Evolutionary conservation across 192 early-diverging fungal species (phyloP).

Genomic region (Coemansia reversa): DNA sequence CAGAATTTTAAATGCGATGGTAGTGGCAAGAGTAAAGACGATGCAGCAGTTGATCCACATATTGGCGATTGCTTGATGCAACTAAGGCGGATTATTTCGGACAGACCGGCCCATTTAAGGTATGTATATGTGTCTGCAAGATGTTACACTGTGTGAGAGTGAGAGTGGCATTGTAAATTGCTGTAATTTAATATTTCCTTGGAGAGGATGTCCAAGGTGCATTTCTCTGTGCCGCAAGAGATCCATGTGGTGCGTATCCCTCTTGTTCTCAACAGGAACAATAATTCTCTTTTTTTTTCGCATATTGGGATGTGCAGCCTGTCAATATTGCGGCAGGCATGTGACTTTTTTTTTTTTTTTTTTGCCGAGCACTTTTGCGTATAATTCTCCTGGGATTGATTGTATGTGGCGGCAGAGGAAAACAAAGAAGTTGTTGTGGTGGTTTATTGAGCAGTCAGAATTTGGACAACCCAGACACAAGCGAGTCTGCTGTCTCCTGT

Average conservation of each 20-base stretch:
- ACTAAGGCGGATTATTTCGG: conserved; percentile 15
- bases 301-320: conserved; percentile 2
- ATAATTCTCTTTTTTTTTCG: not conserved
- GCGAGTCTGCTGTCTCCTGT: too few relatives aligned
- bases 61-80: conserved; percentile 12
- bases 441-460: too few relatives aligned
- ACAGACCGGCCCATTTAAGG: conserved; percentile 5
- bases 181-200: not conserved
- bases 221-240: not conserved
- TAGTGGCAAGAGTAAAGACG: not conserved
- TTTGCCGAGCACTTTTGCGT: conserved; percentile 3
- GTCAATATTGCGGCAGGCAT: conserved; percentile 13
- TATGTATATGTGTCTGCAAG: conserved; percentile 4
- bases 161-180: not conserved
- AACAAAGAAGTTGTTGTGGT: too few relatives aligned
- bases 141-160: not conserved
- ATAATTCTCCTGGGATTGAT: too few relatives aligned
- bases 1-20: conserved; percentile 1
- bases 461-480: too few relatives aligned
- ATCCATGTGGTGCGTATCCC: not conserved
- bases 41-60: not conserved
- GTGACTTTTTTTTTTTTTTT: not conserved
- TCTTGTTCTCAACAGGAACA: not conserved
- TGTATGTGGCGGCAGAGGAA: too few relatives aligned
- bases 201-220: conserved; percentile 1